A percentile compares a stretch with the other conserved stretches of the same genome.
Evolutionary conservation across 1,284 basidiomycete species (phyloP).

Genomic region (Pseudozyma sp.): DNA sequence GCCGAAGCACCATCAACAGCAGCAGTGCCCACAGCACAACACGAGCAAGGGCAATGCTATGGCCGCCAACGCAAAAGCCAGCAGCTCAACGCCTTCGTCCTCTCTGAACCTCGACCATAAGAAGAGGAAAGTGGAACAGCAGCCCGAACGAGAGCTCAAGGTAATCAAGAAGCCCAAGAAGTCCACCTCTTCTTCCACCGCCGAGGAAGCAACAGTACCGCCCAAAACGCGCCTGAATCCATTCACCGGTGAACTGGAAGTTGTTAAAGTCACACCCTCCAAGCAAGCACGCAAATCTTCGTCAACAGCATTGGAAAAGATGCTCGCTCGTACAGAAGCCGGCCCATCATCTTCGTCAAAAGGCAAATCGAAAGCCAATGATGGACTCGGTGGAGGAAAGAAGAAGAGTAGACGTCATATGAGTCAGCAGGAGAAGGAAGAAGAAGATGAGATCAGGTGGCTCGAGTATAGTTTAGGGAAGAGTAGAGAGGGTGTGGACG

Average conservation of each 20-base stretch:
- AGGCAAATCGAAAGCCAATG: constrained; percentile 16
- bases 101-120: neutral
- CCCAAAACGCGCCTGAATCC: constrained; percentile 34
- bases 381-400: constrained; percentile 7
- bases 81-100: neutral
- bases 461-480: constrained; percentile 61
- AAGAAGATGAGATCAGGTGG: constrained; percentile 68
- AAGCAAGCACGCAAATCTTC: constrained; percentile 8
- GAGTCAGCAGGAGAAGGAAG: constrained; percentile 60
- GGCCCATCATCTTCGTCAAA: constrained; percentile 23
- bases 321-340: constrained; percentile 36
- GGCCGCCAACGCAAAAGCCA: neutral
- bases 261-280: constrained; percentile 14
- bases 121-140: constrained; percentile 27
- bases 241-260: constrained; percentile 44
- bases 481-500: constrained; percentile 29
- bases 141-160: constrained; percentile 22
- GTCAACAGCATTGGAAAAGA: constrained; percentile 41
- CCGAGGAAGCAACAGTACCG: neutral
- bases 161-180: constrained; percentile 36
- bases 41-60: neutral
- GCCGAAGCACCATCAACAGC: constrained; percentile 7
- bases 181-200: neutral
- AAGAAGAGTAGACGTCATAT: constrained; percentile 45
- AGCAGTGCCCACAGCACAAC: constrained; percentile 3